Evolutionary conservation across 208 protist genomes (phyloP), one percentile per base, ranked within the genome.

Genomic region (Spongospora subterranea): DNA sequence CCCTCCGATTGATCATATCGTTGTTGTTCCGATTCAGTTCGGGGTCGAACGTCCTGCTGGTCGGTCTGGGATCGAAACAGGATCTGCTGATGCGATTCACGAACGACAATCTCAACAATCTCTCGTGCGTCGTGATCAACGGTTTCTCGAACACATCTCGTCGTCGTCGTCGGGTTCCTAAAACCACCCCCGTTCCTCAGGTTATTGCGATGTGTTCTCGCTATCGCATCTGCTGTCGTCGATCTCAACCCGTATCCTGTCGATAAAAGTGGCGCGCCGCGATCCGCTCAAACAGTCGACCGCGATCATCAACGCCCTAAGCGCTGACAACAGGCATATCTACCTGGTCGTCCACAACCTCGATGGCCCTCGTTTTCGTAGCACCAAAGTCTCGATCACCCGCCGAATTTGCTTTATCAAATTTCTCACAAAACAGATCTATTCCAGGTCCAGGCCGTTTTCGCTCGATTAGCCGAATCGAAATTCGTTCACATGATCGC

Each of bases 321-420:
- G 29, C 29, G 54, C 17, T 29, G 29, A 29, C 54, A 17, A 65
- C 20, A 65, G 20, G 20, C 20, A 65, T 65, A 65, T 65, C 20
- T 65, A 65, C 54, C 54, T 65, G 20, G 54, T 65, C 54, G 54
- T 65, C 20, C 54, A 65, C 29, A 65, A 65, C 54, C 54, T 65
- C 20, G 54, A 65, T 29, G 54, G 54, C 17, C 54, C 54, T 17
- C 54, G 54, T 32, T 65, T 65, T 65, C 54, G 54, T 17, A 65
- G 20, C 20, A 17, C 54, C 54, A 65, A 65, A 29, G 29, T 65
- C 29, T 29, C 17, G 54, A 65, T 29, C 29, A 65, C 54, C 20
- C 54, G 17, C 20, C 17, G 54, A 17, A 65, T 65, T 29, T n/a
- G n/a, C n/a, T n/a, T n/a, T n/a, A n/a, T n/a, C n/a, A n/a, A n/a